These are phyloP conservation scores for Suillus sp. DNA, from an alignment of 768 basidiomycete genomes.

Conservation along the genomic window DNA sequence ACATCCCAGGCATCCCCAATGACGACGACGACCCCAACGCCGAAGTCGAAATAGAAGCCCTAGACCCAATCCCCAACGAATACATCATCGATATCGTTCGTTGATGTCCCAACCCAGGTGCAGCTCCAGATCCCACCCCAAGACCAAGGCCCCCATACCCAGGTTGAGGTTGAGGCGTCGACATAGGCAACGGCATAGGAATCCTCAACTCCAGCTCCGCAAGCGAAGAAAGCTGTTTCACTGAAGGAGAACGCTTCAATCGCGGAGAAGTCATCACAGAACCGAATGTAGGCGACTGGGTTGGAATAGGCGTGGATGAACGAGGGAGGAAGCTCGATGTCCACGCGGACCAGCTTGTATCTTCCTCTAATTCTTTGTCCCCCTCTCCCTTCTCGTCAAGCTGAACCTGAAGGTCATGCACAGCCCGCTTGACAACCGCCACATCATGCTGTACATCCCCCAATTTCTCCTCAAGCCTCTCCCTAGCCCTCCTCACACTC, in stretches of 20 bases:
- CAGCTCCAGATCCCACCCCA: conserved; percentile 22
- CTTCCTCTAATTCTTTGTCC: conserved; percentile 17
- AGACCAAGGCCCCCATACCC: conserved; percentile 22
- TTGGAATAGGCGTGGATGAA: conserved; percentile 36
- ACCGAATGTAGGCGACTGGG: conserved; percentile 62
- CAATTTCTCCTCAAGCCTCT: conserved; percentile 58
- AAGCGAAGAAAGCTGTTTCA: conserved; percentile 35
- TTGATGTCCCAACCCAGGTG: conserved; percentile 27
- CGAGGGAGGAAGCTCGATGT: conserved; percentile 55
- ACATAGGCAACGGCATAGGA: conserved; percentile 49
- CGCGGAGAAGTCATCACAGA: conserved; percentile 68
- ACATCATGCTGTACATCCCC: conserved; percentile 79
- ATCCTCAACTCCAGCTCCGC: conserved; percentile 53
- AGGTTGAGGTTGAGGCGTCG: conserved; percentile 5
- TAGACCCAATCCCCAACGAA: conserved; percentile 58
- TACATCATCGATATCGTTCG: conserved; percentile 65
- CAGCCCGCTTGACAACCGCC: conserved; percentile 59
- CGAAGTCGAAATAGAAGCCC: conserved; percentile 23
- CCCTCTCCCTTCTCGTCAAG: neutral
- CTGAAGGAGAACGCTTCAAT: conserved; percentile 51
- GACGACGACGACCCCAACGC: neutral
- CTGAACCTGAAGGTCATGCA: conserved; percentile 44
- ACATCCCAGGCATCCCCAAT: conserved; percentile 12
- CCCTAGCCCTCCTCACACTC: conserved; percentile 46
- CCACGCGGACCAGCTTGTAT: conserved; percentile 48